Evolutionary conservation across 768 basidiomycete genomes (phyloP).

Genomic region (Russula foetens): DNA sequence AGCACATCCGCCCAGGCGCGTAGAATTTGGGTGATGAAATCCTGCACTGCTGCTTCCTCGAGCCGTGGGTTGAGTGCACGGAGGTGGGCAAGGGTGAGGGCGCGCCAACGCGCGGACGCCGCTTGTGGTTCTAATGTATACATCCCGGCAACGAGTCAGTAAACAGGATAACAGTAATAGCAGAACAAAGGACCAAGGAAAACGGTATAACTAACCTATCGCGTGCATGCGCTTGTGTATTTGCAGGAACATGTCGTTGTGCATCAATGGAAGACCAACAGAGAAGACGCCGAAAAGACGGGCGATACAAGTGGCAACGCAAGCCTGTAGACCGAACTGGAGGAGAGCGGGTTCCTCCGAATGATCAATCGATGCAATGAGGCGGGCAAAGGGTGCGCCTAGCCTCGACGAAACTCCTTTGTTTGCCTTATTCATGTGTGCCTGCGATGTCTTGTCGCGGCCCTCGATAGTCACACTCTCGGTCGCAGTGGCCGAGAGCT

Average conservation of each 20-base stretch:
- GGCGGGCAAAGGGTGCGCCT: constrained; percentile 52
- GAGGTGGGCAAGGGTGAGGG: constrained; percentile 62
- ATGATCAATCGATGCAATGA: constrained; percentile 58
- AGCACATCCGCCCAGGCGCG: constrained; percentile 67
- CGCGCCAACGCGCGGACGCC: constrained; percentile 69
- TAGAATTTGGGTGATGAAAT: constrained; percentile 65
- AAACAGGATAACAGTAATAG: constrained; percentile 11
- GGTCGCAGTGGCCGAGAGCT: constrained; percentile 67
- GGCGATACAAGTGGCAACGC: constrained; percentile 56
- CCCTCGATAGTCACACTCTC: constrained; percentile 53
- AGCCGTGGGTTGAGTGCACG: constrained; percentile 60
- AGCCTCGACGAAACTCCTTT: constrained; percentile 55
- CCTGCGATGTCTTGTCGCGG: constrained; percentile 31
- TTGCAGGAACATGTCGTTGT: constrained; percentile 55
- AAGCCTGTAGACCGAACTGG: constrained; percentile 68
- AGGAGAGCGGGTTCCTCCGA: constrained; percentile 70
- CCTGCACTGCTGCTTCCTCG: constrained; percentile 56
- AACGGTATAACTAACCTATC: constrained; percentile 34
- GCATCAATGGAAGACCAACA: constrained; percentile 63
- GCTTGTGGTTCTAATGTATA: constrained; percentile 50
- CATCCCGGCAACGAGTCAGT: constrained; percentile 5
- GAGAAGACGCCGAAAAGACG: constrained; percentile 65
- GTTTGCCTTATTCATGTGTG: constrained; percentile 42
- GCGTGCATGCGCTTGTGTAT: constrained; percentile 52
- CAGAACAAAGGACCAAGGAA: constrained; percentile 15